These are phyloP conservation scores for Diversispora eburnea DNA, from an alignment of 192 early-diverging fungal genomes.

Conservation along the genomic window DNA sequence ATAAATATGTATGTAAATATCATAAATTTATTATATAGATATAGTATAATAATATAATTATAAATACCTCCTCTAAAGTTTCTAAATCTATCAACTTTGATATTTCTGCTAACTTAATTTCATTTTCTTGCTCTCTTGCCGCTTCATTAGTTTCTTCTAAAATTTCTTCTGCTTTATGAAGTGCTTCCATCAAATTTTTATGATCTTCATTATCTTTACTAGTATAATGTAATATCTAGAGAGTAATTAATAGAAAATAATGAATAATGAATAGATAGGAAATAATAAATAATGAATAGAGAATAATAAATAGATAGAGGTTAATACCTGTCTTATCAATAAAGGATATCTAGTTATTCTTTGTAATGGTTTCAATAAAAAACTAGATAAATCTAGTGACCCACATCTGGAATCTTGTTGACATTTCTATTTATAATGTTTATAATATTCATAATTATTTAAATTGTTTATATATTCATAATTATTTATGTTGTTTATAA, in stretches of 20 bases:
- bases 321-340: constrained; percentile 67
- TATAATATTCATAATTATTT: not conserved
- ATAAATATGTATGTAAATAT: not conserved
- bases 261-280: not conserved
- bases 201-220: constrained; percentile 76
- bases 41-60: not conserved
- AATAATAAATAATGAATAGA: not conserved
- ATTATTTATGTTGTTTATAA: not conserved
- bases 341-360: constrained; percentile 91
- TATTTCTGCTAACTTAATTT: constrained; percentile 57
- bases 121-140: constrained; percentile 58
- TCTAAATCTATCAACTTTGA: constrained; percentile 57
- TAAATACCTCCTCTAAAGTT: constrained; percentile 41
- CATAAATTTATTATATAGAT: not conserved
- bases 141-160: constrained; percentile 84
- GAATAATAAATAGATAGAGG: not conserved
- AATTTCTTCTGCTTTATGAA: constrained; percentile 62
- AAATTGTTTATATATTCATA: not conserved
- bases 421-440: constrained; percentile 40
- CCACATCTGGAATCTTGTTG: constrained; percentile 61
- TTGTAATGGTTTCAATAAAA: constrained; percentile 87
- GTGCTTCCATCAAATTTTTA: constrained; percentile 56
- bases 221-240: constrained; percentile 72
- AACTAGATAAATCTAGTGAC: constrained; percentile 71
- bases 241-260: not conserved